Evolutionary conservation across 2,329 filamentous ascomycete species (phyloP), one percentile per base, ranked within the genome.

Genomic region (Aspergillus sp.): DNA sequence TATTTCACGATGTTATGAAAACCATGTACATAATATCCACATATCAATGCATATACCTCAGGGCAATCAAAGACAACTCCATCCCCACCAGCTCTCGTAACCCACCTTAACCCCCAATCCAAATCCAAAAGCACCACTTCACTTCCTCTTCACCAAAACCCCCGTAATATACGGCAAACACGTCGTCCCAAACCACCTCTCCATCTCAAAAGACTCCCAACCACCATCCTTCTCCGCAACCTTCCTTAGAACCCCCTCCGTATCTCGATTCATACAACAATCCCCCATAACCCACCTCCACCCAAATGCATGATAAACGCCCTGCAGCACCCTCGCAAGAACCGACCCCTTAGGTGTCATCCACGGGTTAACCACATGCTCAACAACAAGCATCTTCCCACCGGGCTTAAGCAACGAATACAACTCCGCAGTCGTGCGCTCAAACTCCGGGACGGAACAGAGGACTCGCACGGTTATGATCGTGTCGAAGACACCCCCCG

Each of bases 321-420:
- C 64, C 72, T 87, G 85, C 67, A 81, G 68, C 17, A 77, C 11
- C 22, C 81, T 71, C n/a, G 78, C 82, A 13, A 80, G 7, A 11
- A 81, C 13, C 41, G 77, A 81, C 6, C 82, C 83, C 66, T 76
- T 79, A 48, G 74, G 74, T n/a, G 72, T 77, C 54, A 72, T 69
- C 80, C 82, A 85, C 1, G 81, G 79, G 66, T 84, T 85, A 25
- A 75, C 79, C 13, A 85, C 81, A 74, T 87, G 85, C 71, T 87
- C 85, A 55, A 79, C 82, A 28, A 87, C 74, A 19, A 87, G 72
- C 74, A 87, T 71, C 58, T 83, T 74, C 0, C 85, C 85, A 2
- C 85, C 84, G 0, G 84, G 84, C 62, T 81, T 83, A 45, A 87
- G 69, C 62, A 87, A 68, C 0, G 67, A 67, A 68, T 86, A 85